Base-by-base conservation (phyloP, 2,329 filamentous ascomycete genomes). In the Penicillium occitanis region DNA sequence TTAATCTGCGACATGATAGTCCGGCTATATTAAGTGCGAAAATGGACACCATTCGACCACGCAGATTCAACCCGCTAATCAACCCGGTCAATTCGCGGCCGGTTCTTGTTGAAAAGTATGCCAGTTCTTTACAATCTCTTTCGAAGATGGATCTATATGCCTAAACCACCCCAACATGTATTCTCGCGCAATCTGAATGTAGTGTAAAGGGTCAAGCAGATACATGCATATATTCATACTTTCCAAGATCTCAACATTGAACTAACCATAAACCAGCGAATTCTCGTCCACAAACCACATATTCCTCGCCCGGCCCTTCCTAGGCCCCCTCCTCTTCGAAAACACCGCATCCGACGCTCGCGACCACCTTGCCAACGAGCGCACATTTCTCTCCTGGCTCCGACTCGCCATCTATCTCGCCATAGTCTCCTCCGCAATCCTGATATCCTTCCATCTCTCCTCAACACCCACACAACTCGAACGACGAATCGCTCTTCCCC, bases 371-470 rank as follows among this genome's bases (percentile, higher is more conserved):
- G 87, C 87, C 28, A 89, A 88, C 68, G 87, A 90, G 73, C 82
- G 87, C 70, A 90, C 87, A 0, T 97, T 97, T 75, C 88, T 98
- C 33, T 95, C 94, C 1, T 97, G 95, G 85, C 87, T 98, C 22
- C 89, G 93, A 3, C 86, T 98, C 1, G 89, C 91, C 37, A 87
- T 97, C 71, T 97, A 97, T 81, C 93, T 98, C 86, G 88, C 92
- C 69, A 84, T 99, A 61, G 92, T 98, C 8, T 88, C 91, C 33
- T 87, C 96, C 37, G 94, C 95, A 61, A 97, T 99, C 70, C 88
- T 96, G 10, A 84, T 97, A 61, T 96, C 92, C 14, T 99, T 99
- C 77, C 94, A 99, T 74, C 85, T 99, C 60, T 93, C 93, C 74
- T 83, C 83, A 19, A 80, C 88, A 71, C 91, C 95, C 0, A 86